Conservation (phyloP, 441 rosid species). For the Populus hybrid region DNA sequence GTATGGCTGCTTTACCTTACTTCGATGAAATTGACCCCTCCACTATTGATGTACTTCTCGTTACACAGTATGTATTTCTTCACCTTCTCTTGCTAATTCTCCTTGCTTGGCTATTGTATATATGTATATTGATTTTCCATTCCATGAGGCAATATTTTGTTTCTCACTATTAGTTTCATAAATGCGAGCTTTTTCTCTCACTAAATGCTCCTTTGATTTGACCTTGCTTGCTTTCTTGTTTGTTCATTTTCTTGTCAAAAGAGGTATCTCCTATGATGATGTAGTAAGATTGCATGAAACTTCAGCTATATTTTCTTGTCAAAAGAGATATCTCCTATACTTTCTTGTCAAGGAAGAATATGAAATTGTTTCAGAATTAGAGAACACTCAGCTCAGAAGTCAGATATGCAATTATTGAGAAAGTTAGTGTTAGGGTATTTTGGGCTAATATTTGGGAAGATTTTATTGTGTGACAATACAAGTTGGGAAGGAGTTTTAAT, state of each 20-base stretch:
- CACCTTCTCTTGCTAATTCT: neutral
- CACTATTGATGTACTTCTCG: slow-evolving; percentile 70
- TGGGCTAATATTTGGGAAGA: neutral
- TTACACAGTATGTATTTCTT: slow-evolving; percentile 64
- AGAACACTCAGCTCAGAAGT: neutral
- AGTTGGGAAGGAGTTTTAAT: neutral
- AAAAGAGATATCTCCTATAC: too few relatives aligned
- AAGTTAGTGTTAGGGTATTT: neutral
- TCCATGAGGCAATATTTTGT: neutral
- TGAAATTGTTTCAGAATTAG: neutral
- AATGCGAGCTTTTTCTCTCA: neutral
- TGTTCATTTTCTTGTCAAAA: neutral
- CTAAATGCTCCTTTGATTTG: neutral
- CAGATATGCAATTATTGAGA: neutral
- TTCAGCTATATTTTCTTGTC: neutral
- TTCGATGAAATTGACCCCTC: slow-evolving; percentile 97
- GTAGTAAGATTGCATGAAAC: neutral
- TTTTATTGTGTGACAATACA: neutral
- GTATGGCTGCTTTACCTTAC: slow-evolving; percentile 91
- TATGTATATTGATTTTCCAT: neutral
- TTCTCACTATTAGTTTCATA: neutral
- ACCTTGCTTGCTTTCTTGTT: neutral
- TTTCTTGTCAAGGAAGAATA: neutral
- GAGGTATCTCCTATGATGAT: neutral
- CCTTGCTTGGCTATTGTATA: neutral